Base-by-base conservation (phyloP, 352 stramenopile species). In the Phytophthora cajani region DNA sequence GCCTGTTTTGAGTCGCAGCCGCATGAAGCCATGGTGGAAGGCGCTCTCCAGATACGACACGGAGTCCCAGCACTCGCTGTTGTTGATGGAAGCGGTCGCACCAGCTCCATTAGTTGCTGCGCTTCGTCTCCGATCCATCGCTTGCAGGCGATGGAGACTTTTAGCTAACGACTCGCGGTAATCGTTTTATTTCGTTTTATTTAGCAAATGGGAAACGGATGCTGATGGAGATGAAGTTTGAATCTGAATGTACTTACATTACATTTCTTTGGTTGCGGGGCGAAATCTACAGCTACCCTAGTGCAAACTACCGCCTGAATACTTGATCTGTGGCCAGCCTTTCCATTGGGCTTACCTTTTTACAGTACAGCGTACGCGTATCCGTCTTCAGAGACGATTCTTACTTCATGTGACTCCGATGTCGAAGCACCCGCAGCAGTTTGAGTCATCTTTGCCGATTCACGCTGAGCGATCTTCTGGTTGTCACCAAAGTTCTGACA, bases 11-110 rank as follows among this genome's bases (percentile, higher is more conserved):
- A 91, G 76, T 7, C 85, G 86, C 49, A 81, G 77, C 11, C 81
- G 85, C 82, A 96, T 93, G 59, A 94, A 94, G 21, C 81, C 85
- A 66, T 94, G 83, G 63, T 94, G 84, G 69, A 94, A 94, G 21
- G 83, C 80, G 53, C 84, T 90, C 71, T 95, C 87, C 14, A 94
- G 71, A 42, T 92, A 89, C 54, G 87, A 92, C 53, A 94, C 84
- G 33, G 88, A 94, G 71, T 94, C 84, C 83, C 81, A 91, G 62
- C 79, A 93, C 71, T 90, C 83, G 50, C 71, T 71, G 55, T 75
- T 81, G 46, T 74, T 69, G 50, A 77, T 65, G 10, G 54, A 53
- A 17, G 40, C 42, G 16, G 50, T 58, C 30, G 53, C 49, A 55
- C 42, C 56, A 44, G 33, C 23, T 55, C 59, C 72, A 63, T 60